Evolutionary conservation across 176 grass and related monocot species (phyloP), one percentile per base, ranked within the genome.

Genomic region (Bromus sterilis): DNA sequence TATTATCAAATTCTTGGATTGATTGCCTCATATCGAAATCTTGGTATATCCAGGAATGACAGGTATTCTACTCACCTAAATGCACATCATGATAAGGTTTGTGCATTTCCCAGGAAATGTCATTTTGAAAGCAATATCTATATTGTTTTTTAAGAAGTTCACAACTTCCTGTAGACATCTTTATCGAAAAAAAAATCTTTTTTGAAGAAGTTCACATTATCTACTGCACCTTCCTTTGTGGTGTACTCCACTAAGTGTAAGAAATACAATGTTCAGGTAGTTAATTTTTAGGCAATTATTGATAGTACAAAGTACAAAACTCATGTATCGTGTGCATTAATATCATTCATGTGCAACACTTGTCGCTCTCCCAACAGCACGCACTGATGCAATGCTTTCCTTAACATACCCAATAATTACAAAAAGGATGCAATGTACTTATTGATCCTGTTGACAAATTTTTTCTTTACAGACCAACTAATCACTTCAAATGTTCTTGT

Each of bases 271-370:
- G 26, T 6, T 71, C 33, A 56, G 34, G 10, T 29, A 29, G 41
- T 36, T 86, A 82, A 78, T 89, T 48, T 82, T 73, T 5, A 56
- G 21, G 74, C 46, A 90, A 74, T 86, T 82, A 89, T 86, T 86
- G 74, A 62, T 43, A n/a, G n/a, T n/a, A 20, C 28, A 78, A 82
- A 86, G 83, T 78, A 49, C 20, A 40, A 81, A 89, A 12, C 44
- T 66, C 18, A 14, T 83, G 64, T 66, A 55, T 35, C 11, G 23
- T 36, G 62, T 71, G 55, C 72, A 71, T 28, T 85, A 89, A 81
- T 85, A 65, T 42, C 55, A 44, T 77, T 77, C 73, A 66, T 74
- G 80, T 18, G 35, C 29, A 78, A 37, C 78, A 73, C 56, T 43
- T 43, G 82, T 71, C 43, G 23, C 62, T 44, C 71, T 76, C 56